These are phyloP conservation scores for Rosa hybrid DNA, from an alignment of 331 rosid species.

Conservation along the genomic window DNA sequence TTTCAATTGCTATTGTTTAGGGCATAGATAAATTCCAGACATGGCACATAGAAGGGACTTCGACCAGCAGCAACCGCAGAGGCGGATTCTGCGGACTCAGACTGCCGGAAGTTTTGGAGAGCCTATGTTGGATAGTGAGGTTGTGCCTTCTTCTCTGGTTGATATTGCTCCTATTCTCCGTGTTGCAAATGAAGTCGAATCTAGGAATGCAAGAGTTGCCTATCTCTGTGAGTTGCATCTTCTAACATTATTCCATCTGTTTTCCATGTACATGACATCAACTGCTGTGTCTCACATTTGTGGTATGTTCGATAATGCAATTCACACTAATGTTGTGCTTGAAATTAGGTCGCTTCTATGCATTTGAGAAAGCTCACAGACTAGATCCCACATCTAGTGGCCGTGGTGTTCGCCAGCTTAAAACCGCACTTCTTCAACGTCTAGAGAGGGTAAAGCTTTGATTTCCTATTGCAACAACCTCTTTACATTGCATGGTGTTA, in stretches of 20 bases:
- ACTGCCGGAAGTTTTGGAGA: constrained; percentile 67
- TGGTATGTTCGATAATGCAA: constrained; percentile 18
- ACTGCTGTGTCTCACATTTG: background rate
- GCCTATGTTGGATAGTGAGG: constrained; percentile 80
- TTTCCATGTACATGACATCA: too few species aligned
- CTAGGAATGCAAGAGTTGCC: constrained; percentile 72
- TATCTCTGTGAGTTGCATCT: constrained; percentile 72
- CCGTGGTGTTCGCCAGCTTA: constrained; percentile 67
- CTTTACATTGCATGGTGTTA: background rate
- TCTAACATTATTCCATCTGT: background rate
- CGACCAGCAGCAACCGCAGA: constrained; percentile 70
- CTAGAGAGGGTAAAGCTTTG: constrained; percentile 50
- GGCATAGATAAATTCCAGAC: constrained; percentile 13
- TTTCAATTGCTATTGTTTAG: background rate
- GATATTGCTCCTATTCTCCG: constrained; percentile 93
- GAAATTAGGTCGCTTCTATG: constrained; percentile 62
- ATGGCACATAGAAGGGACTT: constrained; percentile 76
- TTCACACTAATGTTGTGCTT: constrained; percentile 17
- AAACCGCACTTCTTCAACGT: constrained; percentile 69
- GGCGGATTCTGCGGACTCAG: constrained; percentile 78
- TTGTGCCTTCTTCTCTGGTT: constrained; percentile 80
- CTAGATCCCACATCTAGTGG: constrained; percentile 64
- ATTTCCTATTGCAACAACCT: constrained; percentile 5
- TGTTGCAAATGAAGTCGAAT: constrained; percentile 92
- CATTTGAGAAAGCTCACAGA: constrained; percentile 67